Conservation (phyloP, 2,329 filamentous ascomycete species). For the Apiospora sp. region DNA sequence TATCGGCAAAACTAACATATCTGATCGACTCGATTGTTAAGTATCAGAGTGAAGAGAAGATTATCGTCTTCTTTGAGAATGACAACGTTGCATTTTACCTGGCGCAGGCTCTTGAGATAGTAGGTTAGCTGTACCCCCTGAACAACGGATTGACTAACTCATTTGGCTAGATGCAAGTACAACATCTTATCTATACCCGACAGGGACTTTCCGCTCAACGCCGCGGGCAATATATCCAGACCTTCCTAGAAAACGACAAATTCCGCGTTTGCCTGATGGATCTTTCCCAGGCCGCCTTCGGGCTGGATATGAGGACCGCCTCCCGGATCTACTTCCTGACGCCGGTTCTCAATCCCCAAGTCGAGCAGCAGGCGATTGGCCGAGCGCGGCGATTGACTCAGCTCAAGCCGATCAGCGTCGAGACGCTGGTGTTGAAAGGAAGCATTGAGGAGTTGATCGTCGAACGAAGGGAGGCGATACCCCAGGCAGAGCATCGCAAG, state of each 20-base stretch:
- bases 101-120: constrained; percentile 80
- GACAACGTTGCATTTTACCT: constrained; percentile 89
- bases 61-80: constrained; percentile 90
- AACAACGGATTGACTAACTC: not conserved
- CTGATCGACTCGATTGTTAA: constrained; percentile 75
- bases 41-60: constrained; percentile 79
- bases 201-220: constrained; percentile 63
- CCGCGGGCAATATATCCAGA: constrained; percentile 77
- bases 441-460: constrained; percentile 89
- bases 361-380: constrained; percentile 92
- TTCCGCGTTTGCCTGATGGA: constrained; percentile 88
- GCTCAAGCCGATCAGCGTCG: constrained; percentile 78
- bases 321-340: constrained; percentile 90
- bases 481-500: constrained; percentile 66
- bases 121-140: constrained; percentile 39
- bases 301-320: constrained; percentile 83
- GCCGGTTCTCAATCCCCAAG: constrained; percentile 83
- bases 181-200: constrained; percentile 73
- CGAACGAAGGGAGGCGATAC: constrained; percentile 77
- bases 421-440: constrained; percentile 81
- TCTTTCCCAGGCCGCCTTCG: constrained; percentile 86
- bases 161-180: constrained; percentile 59
- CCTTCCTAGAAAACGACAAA: constrained; percentile 74
- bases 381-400: constrained; percentile 90
- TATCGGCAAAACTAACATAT: constrained; percentile 88